phyloP scores from a whole-genome alignment of 1,284 basidiomycete species.

The Trichosporon sp. region DNA sequence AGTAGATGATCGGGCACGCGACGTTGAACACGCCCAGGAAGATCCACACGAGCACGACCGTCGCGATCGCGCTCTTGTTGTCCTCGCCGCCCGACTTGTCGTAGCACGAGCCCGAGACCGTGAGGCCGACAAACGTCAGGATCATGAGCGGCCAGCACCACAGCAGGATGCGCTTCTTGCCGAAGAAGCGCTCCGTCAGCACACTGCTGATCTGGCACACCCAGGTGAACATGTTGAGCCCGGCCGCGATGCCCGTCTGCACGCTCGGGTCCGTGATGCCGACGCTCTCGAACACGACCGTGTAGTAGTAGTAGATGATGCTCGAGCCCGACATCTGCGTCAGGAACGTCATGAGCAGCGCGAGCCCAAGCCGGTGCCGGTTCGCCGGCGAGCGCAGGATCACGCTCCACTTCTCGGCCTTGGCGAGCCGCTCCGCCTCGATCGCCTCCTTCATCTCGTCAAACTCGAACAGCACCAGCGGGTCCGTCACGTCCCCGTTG shows the following conservation, averaged over 20 bases:
- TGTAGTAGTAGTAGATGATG: conserved; percentile 51
- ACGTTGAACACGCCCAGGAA: conserved; percentile 49
- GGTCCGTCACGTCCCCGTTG: conserved; percentile 59
- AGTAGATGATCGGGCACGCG: conserved; percentile 42
- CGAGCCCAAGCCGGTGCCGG: conserved; percentile 43
- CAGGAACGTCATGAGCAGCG: conserved; percentile 46
- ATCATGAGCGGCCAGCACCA: conserved; percentile 46
- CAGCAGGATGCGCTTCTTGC: conserved; percentile 44
- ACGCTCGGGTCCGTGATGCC: conserved; percentile 47
- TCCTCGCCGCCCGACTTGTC: conserved; percentile 29
- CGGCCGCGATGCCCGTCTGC: conserved; percentile 50
- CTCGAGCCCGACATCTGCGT: conserved; percentile 34
- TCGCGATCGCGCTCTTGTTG: conserved; percentile 37
- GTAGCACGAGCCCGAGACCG: conserved; percentile 40
- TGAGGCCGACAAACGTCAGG: conserved; percentile 39
- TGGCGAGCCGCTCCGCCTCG: conserved; percentile 57
- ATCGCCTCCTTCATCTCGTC: conserved; percentile 74
- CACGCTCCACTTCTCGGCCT: conserved; percentile 44
- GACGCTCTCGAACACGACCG: conserved; percentile 43
- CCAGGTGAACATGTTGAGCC: conserved; percentile 48
- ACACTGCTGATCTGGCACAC: conserved; percentile 44
- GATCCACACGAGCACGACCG: conserved; percentile 48
- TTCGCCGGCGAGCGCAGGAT: conserved; percentile 39
- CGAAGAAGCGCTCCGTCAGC: conserved; percentile 36
- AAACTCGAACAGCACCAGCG: conserved; percentile 70